These are phyloP conservation scores for Penicillium daleae DNA, from an alignment of 495 filamentous ascomycete species.

Conservation along the genomic window DNA sequence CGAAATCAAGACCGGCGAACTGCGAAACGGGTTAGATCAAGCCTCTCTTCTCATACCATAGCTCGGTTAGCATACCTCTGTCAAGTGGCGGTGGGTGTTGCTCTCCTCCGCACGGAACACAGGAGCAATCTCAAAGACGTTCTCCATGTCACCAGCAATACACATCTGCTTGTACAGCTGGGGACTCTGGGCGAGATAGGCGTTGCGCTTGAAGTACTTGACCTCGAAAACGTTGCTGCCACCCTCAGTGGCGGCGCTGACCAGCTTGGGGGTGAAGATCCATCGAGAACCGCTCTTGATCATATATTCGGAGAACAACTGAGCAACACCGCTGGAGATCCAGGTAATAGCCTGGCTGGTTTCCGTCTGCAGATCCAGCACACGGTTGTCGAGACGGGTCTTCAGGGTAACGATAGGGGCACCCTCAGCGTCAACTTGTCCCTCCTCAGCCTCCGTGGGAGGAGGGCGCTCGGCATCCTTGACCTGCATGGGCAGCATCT, in stretches of 20 bases:
- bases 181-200: conserved; percentile 88
- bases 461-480: conserved; percentile 61
- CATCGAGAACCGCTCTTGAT: conserved; percentile 75
- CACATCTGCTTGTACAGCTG: conserved; percentile 97
- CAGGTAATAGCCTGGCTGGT: conserved; percentile 84
- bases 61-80: conserved; percentile 59
- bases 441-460: conserved; percentile 50
- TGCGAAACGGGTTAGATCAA: conserved; percentile 42
- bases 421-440: conserved; percentile 51
- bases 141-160: conserved; percentile 88
- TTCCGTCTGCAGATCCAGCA: conserved; percentile 86
- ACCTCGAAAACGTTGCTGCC: conserved; percentile 92
- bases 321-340: conserved; percentile 80
- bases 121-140: conserved; percentile 85
- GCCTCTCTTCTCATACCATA: conserved; percentile 33
- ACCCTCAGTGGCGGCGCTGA: conserved; percentile 89
- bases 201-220: conserved; percentile 85
- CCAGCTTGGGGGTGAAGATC: conserved; percentile 88
- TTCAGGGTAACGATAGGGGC: conserved; percentile 70
- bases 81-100: conserved; percentile 95
- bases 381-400: conserved; percentile 84
- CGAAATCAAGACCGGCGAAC: conserved; percentile 96
- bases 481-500: conserved; percentile 74
- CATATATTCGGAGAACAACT: conserved; percentile 81
- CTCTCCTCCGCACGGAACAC: conserved; percentile 98